Conservation (phyloP, 2,329 filamentous ascomycete genomes). For the Calonectria hongkongensis region DNA sequence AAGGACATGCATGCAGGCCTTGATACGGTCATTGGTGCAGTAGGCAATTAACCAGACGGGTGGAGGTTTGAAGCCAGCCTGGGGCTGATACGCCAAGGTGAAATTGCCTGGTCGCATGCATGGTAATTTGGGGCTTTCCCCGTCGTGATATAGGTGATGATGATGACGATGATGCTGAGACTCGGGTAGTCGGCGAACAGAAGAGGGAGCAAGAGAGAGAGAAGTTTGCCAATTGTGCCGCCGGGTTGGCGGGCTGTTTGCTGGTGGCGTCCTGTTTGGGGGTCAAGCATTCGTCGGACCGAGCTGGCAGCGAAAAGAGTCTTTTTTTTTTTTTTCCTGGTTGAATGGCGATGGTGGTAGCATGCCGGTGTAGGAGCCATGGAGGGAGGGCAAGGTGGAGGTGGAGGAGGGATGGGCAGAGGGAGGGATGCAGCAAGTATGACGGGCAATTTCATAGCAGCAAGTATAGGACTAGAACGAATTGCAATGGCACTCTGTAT, state of each 20-base stretch:
- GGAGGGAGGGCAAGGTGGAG: neutral
- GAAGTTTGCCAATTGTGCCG: too few relatives aligned
- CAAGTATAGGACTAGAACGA: too few relatives aligned
- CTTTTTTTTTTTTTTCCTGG: conserved; percentile 1
- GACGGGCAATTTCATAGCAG: neutral
- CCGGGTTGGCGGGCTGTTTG: too few relatives aligned
- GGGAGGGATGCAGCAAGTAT: neutral
- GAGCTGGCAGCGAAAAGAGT: neutral
- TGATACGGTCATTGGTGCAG: conserved; percentile 16
- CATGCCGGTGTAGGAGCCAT: conserved; percentile 11
- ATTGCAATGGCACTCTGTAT: too few relatives aligned
- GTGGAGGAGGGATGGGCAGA: neutral
- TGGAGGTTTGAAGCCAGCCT: conserved; percentile 18
- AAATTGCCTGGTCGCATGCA: conserved; percentile 5
- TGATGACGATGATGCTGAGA: conserved; percentile 1
- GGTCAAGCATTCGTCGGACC: conserved; percentile 20
- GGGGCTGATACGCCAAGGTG: conserved; percentile 16
- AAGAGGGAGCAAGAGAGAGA: neutral
- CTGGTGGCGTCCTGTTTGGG: conserved; percentile 5
- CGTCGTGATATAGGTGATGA: neutral
- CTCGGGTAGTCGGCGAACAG: neutral
- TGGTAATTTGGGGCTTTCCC: conserved; percentile 22
- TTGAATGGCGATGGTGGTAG: conserved; percentile 14
- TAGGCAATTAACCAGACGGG: conserved; percentile 17
- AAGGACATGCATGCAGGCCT: conserved; percentile 35